Conservation (phyloP, 1,284 basidiomycete species). For the Sparassis latifolia region DNA sequence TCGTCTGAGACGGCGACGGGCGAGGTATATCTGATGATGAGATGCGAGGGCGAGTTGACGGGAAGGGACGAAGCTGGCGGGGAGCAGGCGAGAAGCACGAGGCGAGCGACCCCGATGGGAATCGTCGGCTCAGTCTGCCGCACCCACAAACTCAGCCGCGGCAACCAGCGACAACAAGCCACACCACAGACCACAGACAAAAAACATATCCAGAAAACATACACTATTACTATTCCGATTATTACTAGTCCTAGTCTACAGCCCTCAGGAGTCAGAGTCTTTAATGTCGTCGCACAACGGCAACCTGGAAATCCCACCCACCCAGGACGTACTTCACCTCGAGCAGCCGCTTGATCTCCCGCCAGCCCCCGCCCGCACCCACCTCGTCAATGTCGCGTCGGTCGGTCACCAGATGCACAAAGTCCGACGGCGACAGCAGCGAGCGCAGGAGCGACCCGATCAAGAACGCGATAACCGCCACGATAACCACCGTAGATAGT, state of each 20-base stretch:
- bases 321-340: constrained; percentile 74
- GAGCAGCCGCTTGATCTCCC: constrained; percentile 74
- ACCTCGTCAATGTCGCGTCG: constrained; percentile 43
- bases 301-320: constrained; percentile 79
- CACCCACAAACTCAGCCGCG: constrained; percentile 22
- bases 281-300: constrained; percentile 68
- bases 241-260: too few relatives aligned
- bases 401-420: constrained; percentile 72
- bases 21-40: constrained; percentile 5
- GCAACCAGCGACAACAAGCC: constrained; percentile 1
- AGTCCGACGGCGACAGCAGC: constrained; percentile 86
- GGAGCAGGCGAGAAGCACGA: constrained; percentile 23
- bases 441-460: constrained; percentile 87
- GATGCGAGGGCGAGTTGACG: constrained; percentile 11
- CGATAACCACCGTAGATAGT: constrained; percentile 65
- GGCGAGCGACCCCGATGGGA: constrained; percentile 28
- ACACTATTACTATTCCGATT: too few relatives aligned
- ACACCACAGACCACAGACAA: too few relatives aligned
- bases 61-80: constrained; percentile 7
- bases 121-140: constrained; percentile 19
- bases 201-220: too few relatives aligned
- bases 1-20: constrained; percentile 8
- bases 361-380: constrained; percentile 49
- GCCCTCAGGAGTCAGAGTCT: not conserved
- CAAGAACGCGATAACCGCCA: constrained; percentile 84